Conservation (phyloP, 129 eudicot genomes). For the Chrysanthemum lavandulifolium region DNA sequence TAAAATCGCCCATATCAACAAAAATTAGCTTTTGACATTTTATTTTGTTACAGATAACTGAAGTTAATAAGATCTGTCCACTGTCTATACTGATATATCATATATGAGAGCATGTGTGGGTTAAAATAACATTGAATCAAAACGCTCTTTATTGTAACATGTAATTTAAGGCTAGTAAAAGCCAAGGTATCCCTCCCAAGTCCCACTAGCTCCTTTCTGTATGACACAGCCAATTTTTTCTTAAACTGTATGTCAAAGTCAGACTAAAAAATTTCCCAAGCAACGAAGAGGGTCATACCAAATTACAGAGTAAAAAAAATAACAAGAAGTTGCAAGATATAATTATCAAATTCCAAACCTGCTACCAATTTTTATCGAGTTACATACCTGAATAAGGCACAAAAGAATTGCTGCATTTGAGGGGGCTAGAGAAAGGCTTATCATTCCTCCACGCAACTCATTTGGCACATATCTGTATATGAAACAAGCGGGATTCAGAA, state of each 20-base stretch:
- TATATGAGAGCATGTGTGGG: too few species aligned
- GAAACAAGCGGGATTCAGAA: constrained; percentile 16
- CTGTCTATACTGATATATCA: too few species aligned
- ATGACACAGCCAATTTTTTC: neutral
- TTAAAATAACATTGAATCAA: too few species aligned
- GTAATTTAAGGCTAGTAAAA: neutral
- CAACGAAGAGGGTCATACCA: neutral
- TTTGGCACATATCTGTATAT: constrained; percentile 80
- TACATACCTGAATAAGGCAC: constrained; percentile 56
- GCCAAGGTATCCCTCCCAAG: neutral
- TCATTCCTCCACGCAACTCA: constrained; percentile 95
- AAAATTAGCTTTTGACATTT: neutral
- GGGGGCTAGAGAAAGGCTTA: constrained; percentile 78
- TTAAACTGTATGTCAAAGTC: neutral
- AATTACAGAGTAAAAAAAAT: neutral
- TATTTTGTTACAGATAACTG: neutral
- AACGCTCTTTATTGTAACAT: neutral
- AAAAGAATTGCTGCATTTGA: constrained; percentile 62
- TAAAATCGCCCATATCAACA: neutral
- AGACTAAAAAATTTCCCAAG: neutral
- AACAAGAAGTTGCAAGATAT: neutral
- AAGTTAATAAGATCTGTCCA: too few species aligned
- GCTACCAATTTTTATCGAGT: neutral
- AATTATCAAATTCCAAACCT: neutral
- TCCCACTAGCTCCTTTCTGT: too few species aligned